A percentile compares a stretch with the other conserved stretches of the same genome.
Conservation (phyloP, 164 flowering plant species). For the Magnolia changhungtana region DNA sequence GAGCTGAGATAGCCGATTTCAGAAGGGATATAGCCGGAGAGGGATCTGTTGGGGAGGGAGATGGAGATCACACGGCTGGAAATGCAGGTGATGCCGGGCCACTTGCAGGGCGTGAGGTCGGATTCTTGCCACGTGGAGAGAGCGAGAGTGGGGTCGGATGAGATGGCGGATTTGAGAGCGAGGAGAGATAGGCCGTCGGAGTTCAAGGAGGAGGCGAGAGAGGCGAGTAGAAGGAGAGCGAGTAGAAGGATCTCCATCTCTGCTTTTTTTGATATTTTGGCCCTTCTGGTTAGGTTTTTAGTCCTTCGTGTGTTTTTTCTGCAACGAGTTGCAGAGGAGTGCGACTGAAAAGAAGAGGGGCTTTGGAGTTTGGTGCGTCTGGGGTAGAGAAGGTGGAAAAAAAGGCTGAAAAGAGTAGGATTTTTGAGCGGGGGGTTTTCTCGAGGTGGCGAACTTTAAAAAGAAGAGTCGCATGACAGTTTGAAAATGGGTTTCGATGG, state of each 20-base stretch:
- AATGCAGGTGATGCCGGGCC: slow-evolving; percentile 68
- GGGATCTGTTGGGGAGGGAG: slow-evolving; percentile 40
- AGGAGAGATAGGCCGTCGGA: slow-evolving; percentile 88
- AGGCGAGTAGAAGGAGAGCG: slow-evolving; percentile 6
- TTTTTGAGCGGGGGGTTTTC: neutral
- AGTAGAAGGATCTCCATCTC: slow-evolving; percentile 9
- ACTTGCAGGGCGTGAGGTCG: slow-evolving; percentile 64
- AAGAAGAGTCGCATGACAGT: neutral
- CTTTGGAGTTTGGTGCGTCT: neutral
- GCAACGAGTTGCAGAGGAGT: slow-evolving; percentile 13
- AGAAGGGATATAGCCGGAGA: slow-evolving; percentile 86
- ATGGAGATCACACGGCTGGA: slow-evolving; percentile 47
- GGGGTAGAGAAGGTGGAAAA: neutral
- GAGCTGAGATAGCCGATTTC: slow-evolving; percentile 65
- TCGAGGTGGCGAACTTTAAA: neutral
- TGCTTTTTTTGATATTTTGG: neutral
- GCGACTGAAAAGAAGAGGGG: neutral
- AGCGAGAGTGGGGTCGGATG: slow-evolving; percentile 52
- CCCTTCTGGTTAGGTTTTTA: neutral
- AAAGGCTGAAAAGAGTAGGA: neutral
- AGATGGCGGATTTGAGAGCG: slow-evolving; percentile 79
- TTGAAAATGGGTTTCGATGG: no score
- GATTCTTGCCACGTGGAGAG: slow-evolving; percentile 61
- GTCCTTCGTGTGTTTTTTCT: neutral
- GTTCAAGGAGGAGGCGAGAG: slow-evolving; percentile 38